Percentiles rank a stretch among this genome's conserved stretches.
phyloP scores from a whole-genome alignment of 2,329 filamentous ascomycete genomes.

The Neopestalotiopsis sp. region DNA sequence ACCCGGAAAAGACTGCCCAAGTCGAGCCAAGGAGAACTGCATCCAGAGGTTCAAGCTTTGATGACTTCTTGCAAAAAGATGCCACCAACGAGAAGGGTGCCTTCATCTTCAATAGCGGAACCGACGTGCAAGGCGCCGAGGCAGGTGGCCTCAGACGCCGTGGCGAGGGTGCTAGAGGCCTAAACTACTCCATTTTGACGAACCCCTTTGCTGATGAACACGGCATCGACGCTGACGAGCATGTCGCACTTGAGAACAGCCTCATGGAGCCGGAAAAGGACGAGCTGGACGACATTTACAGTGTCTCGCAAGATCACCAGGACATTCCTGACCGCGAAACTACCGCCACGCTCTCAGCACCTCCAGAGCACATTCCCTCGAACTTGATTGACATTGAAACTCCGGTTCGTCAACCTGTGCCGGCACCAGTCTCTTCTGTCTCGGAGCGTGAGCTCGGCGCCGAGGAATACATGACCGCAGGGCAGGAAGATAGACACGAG shows the following conservation, averaged over 20 bases:
- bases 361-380: constrained; percentile 31
- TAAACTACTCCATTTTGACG: constrained; percentile 53
- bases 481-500: constrained; percentile 47
- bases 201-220: constrained; percentile 67
- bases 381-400: constrained; percentile 39
- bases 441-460: constrained; percentile 46
- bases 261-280: constrained; percentile 51
- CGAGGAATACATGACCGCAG: constrained; percentile 59
- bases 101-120: constrained; percentile 62
- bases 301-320: constrained; percentile 53
- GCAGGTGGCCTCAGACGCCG: constrained; percentile 54
- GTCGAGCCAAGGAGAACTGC: constrained; percentile 26
- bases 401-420: background rate
- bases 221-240: constrained; percentile 60
- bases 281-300: constrained; percentile 60
- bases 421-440: constrained; percentile 28
- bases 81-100: constrained; percentile 56
- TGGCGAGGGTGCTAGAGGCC: constrained; percentile 51
- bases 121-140: constrained; percentile 44
- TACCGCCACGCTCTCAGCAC: constrained; percentile 26
- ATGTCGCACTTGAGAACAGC: constrained; percentile 43
- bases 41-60: constrained; percentile 53
- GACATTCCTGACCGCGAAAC: constrained; percentile 20
- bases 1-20: constrained; percentile 32
- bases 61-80: constrained; percentile 63